Conservation (phyloP, 2,329 filamentous ascomycete species). For the Pezicula neosporulosa region DNA sequence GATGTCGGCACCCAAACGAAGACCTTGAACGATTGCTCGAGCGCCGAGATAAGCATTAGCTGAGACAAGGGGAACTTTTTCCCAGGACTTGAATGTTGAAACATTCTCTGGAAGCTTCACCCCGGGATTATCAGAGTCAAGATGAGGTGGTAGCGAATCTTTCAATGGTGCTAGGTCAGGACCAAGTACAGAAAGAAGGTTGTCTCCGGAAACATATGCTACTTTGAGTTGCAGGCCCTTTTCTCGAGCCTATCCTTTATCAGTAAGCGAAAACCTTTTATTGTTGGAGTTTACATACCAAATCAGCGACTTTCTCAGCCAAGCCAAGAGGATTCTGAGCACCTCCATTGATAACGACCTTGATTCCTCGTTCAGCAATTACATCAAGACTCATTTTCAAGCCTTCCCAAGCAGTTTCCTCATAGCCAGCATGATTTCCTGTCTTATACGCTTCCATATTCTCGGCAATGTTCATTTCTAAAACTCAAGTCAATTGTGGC, state of each 20-base stretch:
- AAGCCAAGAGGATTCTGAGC: constrained; percentile 48
- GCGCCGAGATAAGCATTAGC: constrained; percentile 52
- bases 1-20: constrained; percentile 38
- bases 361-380: constrained; percentile 42
- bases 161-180: constrained; percentile 38
- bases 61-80: constrained; percentile 35
- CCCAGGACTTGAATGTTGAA: constrained; percentile 28
- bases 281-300: constrained; percentile 41
- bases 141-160: constrained; percentile 35
- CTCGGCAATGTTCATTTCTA: constrained; percentile 42
- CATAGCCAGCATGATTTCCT: constrained; percentile 32
- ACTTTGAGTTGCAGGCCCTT: constrained; percentile 41
- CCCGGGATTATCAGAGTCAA: constrained; percentile 37
- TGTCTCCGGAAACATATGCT: constrained; percentile 41
- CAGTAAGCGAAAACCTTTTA: constrained; percentile 30
- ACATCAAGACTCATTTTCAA: constrained; percentile 30
- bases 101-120: constrained; percentile 28
- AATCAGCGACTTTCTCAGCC: constrained; percentile 38
- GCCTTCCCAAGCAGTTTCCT: constrained; percentile 42
- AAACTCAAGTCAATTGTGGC: constrained; percentile 8
- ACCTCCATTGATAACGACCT: constrained; percentile 49
- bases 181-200: constrained; percentile 37
- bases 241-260: constrained; percentile 31
- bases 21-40: constrained; percentile 34
- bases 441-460: constrained; percentile 36